Conservation (phyloP, 2,329 filamentous ascomycete species). For the Xylariales sp. region DNA sequence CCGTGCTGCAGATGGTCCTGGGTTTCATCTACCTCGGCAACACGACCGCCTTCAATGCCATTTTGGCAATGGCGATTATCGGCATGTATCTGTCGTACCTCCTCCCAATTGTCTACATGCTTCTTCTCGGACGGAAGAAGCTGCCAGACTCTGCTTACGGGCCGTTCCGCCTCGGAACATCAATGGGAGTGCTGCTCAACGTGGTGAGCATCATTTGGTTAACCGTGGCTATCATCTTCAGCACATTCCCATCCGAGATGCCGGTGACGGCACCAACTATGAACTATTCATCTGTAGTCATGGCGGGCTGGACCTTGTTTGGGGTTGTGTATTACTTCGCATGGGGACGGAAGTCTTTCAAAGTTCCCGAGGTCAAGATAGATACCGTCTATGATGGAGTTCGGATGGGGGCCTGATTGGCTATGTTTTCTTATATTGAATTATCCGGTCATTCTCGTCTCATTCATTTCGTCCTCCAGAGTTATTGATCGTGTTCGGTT, state of each 20-base stretch:
- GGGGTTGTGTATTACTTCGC: slow-evolving; percentile 1
- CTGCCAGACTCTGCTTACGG: slow-evolving; percentile 30
- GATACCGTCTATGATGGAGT: neutral
- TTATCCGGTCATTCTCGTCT: too few species aligned
- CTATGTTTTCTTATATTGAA: too few species aligned
- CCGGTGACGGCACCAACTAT: slow-evolving; percentile 35
- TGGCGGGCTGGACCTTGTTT: slow-evolving; percentile 24
- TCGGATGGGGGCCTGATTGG: too few species aligned
- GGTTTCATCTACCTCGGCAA: slow-evolving; percentile 39
- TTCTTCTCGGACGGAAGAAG: slow-evolving; percentile 28
- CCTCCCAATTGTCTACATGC: slow-evolving; percentile 39
- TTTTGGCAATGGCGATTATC: slow-evolving; percentile 32
- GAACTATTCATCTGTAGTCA: slow-evolving; percentile 45
- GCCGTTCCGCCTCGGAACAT: slow-evolving; percentile 30
- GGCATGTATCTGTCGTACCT: slow-evolving; percentile 42
- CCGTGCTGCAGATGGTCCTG: slow-evolving; percentile 29
- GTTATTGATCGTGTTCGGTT: too few species aligned
- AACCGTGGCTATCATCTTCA: slow-evolving; percentile 36
- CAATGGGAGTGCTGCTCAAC: slow-evolving; percentile 29
- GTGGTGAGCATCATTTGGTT: slow-evolving; percentile 31
- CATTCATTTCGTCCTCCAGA: too few species aligned
- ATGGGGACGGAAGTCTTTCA: neutral
- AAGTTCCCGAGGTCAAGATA: neutral
- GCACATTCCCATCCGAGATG: slow-evolving; percentile 37
- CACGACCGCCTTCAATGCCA: slow-evolving; percentile 38